These are phyloP conservation scores for Fusarium floridanum DNA, from an alignment of 2,329 filamentous ascomycete species.

Conservation along the genomic window DNA sequence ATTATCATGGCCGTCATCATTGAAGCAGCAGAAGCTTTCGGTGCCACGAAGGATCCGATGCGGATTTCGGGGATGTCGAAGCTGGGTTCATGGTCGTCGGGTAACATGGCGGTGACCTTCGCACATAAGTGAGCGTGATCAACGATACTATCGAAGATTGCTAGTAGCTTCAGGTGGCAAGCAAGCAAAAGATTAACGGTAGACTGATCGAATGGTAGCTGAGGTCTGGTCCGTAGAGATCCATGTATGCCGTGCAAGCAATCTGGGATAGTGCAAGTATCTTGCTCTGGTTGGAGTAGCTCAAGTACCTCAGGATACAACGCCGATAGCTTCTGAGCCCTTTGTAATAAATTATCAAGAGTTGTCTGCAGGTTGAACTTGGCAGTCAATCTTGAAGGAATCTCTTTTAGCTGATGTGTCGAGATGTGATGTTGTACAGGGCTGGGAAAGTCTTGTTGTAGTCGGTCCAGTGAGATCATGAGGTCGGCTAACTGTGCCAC, in stretches of 20 bases:
- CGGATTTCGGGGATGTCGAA: slow-evolving; percentile 56
- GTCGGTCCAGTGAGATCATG: slow-evolving; percentile 41
- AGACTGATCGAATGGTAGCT: slow-evolving; percentile 49
- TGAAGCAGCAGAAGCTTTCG: slow-evolving; percentile 49
- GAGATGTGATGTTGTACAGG: slow-evolving; percentile 38
- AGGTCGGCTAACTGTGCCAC: slow-evolving; percentile 37
- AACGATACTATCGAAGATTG: slow-evolving; percentile 53
- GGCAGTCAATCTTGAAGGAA: slow-evolving; percentile 40
- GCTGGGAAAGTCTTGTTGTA: slow-evolving; percentile 28
- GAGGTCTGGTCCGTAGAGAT: slow-evolving; percentile 23
- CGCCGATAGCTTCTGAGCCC: slow-evolving; percentile 52
- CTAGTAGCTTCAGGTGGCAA: slow-evolving; percentile 54
- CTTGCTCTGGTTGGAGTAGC: slow-evolving; percentile 7
- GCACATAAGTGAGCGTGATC: slow-evolving; percentile 50
- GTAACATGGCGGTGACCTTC: slow-evolving; percentile 45
- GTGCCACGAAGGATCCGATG: slow-evolving; percentile 55
- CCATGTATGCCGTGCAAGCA: slow-evolving; percentile 50
- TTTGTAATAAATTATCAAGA: slow-evolving; percentile 52
- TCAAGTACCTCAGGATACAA: slow-evolving; percentile 51
- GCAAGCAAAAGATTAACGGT: slow-evolving; percentile 54
- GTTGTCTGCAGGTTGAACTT: slow-evolving; percentile 44
- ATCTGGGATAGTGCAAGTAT: slow-evolving; percentile 47
- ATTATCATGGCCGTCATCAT: slow-evolving; percentile 51
- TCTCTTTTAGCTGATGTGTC: slow-evolving; percentile 37
- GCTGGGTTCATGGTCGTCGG: slow-evolving; percentile 46